Evolutionary conservation across 257 asterid genomes (phyloP), one percentile per base, ranked within the genome.

Genomic region (Verbena officinalis): DNA sequence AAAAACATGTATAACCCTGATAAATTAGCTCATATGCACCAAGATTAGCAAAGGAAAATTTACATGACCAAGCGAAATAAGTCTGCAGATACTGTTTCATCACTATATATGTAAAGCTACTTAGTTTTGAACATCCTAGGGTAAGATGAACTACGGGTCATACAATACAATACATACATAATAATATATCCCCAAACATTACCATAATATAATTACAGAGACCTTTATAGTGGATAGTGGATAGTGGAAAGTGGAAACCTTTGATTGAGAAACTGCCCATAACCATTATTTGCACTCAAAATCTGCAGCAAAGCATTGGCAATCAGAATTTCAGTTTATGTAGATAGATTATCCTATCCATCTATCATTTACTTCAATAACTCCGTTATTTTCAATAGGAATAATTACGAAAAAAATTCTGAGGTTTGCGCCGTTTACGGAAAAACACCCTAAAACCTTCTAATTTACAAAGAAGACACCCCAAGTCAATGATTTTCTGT

Each of bases 171-270:
- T 59, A 15, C 39, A 61, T 71, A 19, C 31, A 55, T 30, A 23
- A 55, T 39, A 66, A 60, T 38, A 60, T 11, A 12, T 55, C 19
- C 9, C 12, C 57, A 42, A 19, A 34, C 13, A 65, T 51, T 21
- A 46, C 21, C 56, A 24, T 48, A 62, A 42, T 11, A 52, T 69
- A 59, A 68, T 67, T 52, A 56, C 60, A 69, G n/a, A n/a, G n/a
- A n/a, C n/a, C n/a, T n/a, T n/a, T n/a, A n/a, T n/a, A n/a, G n/a
- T 20, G 24, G 20, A 64, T 38, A 40, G 2, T n/a, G n/a, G n/a
- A n/a, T n/a, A n/a, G n/a, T n/a, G 24, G 50, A 44, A 16, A 31
- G 54, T 13, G 21, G 59, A 58, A 65, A 44, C 73, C 77, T 58
- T 52, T n/a, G n/a, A n/a, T n/a, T n/a, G n/a, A n/a, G n/a, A n/a